phyloP scores from a whole-genome alignment of 768 basidiomycete species.

The Tylopilus sp. region DNA sequence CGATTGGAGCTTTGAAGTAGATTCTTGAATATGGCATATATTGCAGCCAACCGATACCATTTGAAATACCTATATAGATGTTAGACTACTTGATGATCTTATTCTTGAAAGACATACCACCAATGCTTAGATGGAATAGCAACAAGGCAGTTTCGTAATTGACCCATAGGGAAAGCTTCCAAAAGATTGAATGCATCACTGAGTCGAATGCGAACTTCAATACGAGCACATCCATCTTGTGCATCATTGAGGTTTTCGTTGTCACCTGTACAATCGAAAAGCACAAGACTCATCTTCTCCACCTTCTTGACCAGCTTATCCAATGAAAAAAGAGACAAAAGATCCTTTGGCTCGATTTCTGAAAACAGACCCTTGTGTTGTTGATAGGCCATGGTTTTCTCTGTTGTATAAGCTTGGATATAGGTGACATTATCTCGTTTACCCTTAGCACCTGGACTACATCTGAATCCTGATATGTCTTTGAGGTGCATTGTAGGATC shows the following conservation, averaged over 20 bases:
- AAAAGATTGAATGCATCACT: background rate
- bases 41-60: background rate
- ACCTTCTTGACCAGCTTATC: background rate
- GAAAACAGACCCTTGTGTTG: background rate
- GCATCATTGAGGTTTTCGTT: background rate
- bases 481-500: background rate
- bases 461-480: background rate
- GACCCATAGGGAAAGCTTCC: background rate
- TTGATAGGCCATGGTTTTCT: constrained; percentile 7
- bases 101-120: background rate
- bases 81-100: background rate
- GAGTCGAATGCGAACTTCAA: background rate
- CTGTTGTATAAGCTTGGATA: constrained; percentile 8
- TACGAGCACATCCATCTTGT: constrained; percentile 3
- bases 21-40: background rate
- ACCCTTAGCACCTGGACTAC: background rate
- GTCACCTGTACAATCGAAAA: background rate
- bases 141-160: background rate
- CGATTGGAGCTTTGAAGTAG: background rate
- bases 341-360: background rate
- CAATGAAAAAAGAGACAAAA: background rate
- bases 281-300: background rate
- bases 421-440: background rate
- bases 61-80: background rate
- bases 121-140: background rate